Evolutionary conservation across 108 stramenopile genomes (phyloP).

Genomic region (Cyclotella sp.): DNA sequence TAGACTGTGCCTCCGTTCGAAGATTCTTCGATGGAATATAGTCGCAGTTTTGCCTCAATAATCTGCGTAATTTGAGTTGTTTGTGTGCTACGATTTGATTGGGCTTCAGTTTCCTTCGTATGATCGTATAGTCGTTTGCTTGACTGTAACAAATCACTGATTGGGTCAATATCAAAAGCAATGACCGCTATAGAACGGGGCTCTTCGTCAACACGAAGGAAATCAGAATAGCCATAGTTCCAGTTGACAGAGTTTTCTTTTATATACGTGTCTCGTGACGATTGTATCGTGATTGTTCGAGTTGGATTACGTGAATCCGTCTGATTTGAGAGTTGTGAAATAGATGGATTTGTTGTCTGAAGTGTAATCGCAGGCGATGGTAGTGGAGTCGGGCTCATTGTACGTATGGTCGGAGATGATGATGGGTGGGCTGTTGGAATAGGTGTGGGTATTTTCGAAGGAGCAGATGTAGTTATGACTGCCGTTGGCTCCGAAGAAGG

Average conservation of each 20-base stretch:
- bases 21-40: constrained; percentile 4
- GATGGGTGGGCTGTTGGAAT: background rate
- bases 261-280: constrained; percentile 13
- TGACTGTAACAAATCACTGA: background rate
- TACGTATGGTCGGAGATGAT: too few species aligned
- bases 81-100: background rate
- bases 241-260: background rate
- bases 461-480: background rate
- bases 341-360: background rate
- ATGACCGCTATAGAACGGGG: constrained; percentile 4
- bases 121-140: background rate
- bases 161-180: constrained; percentile 14
- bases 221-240: background rate
- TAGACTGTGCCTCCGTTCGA: background rate
- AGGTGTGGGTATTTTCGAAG: background rate
- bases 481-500: background rate
- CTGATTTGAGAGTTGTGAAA: background rate
- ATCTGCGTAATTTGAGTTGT: background rate
- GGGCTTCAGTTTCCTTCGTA: background rate
- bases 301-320: background rate
- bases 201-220: constrained; percentile 6
- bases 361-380: background rate
- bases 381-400: background rate
- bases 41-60: background rate
- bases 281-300: background rate